Evolutionary conservation across 2,329 filamentous ascomycete genomes (phyloP), one percentile per base, ranked within the genome.

Genomic region (Epichloe scottii): DNA sequence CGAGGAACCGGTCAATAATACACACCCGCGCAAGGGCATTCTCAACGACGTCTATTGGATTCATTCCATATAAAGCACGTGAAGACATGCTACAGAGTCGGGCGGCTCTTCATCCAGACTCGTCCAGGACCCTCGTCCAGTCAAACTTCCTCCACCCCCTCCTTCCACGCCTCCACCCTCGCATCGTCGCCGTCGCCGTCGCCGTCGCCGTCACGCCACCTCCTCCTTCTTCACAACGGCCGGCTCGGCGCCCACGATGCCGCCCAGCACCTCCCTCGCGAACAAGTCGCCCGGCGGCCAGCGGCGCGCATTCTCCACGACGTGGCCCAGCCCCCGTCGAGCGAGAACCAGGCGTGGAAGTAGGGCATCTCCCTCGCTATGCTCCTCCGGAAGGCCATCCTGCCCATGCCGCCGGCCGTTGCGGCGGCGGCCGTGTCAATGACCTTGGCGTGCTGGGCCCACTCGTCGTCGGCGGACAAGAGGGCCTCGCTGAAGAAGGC

Each of bases 311-410:
- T 98, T 87, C 68, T 98, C 93, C 0, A 98, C 87, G 8, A 98
- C 75, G 65, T 98, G 93, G 0, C 89, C 93, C 57, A 98, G 69
- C 0, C 93, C 2, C 93, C 93, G 63, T 98, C 90, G 1, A 98
- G 72, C 49, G 82, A 80, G 64, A 97, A 97, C 90, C 91, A 98
- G 19, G 84, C 91, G 66, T 98, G 93, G 62, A 98, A 98, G 66
- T 98, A 98, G 0, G 94, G 91, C 87, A 94, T 91, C 71, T 98
- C 91, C 70, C 94, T 95, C 12, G 87, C 88, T 54, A 98, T 74
- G 19, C 79, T 85, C 51, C 82, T 77, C 1, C 91, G 78, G 66
- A 98, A 98, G 1, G 93, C 90, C 49, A 78, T 68, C 61, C 86
- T 86, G 0, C 91, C 93, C 55, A 89, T 66, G 0, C 86, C 87